Base-by-base conservation (phyloP, 2,329 filamentous ascomycete species). In the Alternaria atra region DNA sequence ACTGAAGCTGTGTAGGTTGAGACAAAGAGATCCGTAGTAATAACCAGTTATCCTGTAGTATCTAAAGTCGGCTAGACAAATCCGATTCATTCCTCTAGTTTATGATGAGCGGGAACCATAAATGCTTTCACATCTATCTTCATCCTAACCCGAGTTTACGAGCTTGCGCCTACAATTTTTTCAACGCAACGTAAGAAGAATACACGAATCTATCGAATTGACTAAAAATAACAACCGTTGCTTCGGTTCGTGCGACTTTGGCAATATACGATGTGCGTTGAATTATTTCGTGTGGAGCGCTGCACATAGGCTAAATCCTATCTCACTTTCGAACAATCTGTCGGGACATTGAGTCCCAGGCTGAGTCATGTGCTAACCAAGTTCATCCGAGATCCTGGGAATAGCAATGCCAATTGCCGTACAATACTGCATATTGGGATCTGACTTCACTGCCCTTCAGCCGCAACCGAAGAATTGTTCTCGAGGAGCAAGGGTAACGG, bases 1-100 rank as follows among this genome's bases (percentile, higher is more conserved):
- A 58, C 54, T 6, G 54, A 58, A 30, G 54, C 48, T 39, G 42
- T 61, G 15, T 60, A 40, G 29, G 9, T 25, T 23, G 17, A 7
- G 39, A 7, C 1, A 2, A 32, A 9, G 40, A 34, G 17, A 13
- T 5, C 4, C n/a, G 1, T 53, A 25, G 20, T 35, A 34, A 37
- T 50, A 50, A 15, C 10, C 20, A 50, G 37, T 13, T 50, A 10
- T 25, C n/a, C 17, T 15, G 0, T 42, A 25, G 32, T 12, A 20
- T 37, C 6, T 13, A 34, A 27, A 20, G 29, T 34, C 17, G 7
- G 13, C 7, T 20, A 1, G 13, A n/a, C 13, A 17, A 6, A n/a
- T 37, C 17, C 13, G 20, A 34, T 27, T 34, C 4, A 15, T 12
- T n/a, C 25, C 34, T 25, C 8, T 34, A 35, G 13, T 35, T 15